Percentiles rank a stretch among this genome's conserved stretches.
Evolutionary conservation across 1,284 basidiomycete genomes (phyloP).

Genomic region (Inonotus hispidus): DNA sequence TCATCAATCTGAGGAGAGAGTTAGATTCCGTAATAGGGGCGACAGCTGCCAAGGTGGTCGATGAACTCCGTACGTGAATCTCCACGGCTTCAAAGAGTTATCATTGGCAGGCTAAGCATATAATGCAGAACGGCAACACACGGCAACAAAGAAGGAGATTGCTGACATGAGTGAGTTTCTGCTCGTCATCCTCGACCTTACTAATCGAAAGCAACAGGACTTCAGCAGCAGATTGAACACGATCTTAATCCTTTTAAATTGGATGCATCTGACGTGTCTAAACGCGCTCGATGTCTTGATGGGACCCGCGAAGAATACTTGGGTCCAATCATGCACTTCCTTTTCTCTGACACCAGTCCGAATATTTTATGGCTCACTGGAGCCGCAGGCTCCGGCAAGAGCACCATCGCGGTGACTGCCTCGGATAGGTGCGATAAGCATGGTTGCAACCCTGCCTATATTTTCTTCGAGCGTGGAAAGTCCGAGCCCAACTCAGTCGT

Average conservation of each 20-base stretch:
- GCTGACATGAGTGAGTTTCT: no score
- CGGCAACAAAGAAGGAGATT: no score
- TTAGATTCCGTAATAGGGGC: neutral
- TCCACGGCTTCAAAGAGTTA: no score
- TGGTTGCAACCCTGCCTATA: neutral
- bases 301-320: neutral
- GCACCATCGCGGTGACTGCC: neutral
- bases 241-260: neutral
- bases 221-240: neutral
- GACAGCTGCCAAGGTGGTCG: neutral
- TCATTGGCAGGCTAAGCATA: no score
- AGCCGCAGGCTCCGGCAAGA: slow-evolving; percentile 3
- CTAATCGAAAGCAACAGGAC: no score
- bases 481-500: neutral
- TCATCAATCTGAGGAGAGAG: neutral
- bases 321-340: neutral
- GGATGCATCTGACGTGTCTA: neutral
- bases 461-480: neutral
- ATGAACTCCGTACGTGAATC: neutral
- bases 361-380: neutral
- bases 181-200: neutral
- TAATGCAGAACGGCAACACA: no score
- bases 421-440: neutral
- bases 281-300: neutral
- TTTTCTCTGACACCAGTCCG: neutral